phyloP scores from a whole-genome alignment of 73 alveolate genomes.

The Tetrahymena borealis region DNA sequence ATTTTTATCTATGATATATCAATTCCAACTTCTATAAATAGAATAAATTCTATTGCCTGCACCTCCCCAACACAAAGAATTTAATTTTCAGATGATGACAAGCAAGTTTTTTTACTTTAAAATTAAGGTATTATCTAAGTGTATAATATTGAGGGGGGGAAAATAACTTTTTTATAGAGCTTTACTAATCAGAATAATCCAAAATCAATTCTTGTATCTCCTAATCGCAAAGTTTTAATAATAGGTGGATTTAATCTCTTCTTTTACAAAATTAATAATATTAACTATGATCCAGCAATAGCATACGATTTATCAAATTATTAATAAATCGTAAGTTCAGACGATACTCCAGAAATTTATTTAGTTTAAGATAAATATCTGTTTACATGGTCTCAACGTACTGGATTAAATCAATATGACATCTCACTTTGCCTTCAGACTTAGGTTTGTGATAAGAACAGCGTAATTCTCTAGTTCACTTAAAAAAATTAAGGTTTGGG shows the following conservation, averaged over 20 bases:
- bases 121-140: not conserved
- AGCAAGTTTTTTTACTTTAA: not conserved
- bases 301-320: not conserved
- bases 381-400: not conserved
- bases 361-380: not conserved
- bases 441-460: not conserved
- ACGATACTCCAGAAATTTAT: not conserved
- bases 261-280: no score
- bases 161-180: no score
- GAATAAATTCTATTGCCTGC: no score
- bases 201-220: not conserved
- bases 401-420: not conserved
- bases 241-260: not conserved
- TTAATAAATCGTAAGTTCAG: not conserved
- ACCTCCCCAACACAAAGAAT: not conserved
- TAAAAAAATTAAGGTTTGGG: no score
- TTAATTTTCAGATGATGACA: not conserved
- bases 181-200: not conserved
- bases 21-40: not conserved
- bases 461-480: no score
- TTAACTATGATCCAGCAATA: not conserved
- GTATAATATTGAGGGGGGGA: no score
- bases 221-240: no score
- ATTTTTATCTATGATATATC: not conserved
- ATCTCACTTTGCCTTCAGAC: not conserved